These are phyloP conservation scores for Emergomyces pasteurianus DNA, from an alignment of 2,329 filamentous ascomycete genomes.

Conservation along the genomic window DNA sequence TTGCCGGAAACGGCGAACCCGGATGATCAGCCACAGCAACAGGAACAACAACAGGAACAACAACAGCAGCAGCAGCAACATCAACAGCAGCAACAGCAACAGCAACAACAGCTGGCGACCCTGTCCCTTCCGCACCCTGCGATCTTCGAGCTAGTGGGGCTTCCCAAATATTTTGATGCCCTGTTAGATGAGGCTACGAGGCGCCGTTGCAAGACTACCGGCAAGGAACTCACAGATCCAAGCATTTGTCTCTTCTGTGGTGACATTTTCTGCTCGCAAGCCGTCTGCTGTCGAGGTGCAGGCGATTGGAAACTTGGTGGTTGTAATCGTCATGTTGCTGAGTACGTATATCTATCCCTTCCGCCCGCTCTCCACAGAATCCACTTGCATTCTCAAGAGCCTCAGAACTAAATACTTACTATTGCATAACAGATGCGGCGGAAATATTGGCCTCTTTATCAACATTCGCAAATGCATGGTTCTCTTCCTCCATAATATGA, in stretches of 20 bases:
- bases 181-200: constrained; percentile 86
- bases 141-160: constrained; percentile 85
- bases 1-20: constrained; percentile 15
- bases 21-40: not conserved
- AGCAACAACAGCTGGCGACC: constrained; percentile 15
- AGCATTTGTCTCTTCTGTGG: constrained; percentile 90
- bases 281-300: constrained; percentile 68
- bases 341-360: constrained; percentile 42
- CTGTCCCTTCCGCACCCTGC: constrained; percentile 63
- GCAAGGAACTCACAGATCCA: constrained; percentile 82
- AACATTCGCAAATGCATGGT: constrained; percentile 94
- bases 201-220: constrained; percentile 72
- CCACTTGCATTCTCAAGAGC: not conserved
- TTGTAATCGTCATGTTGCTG: constrained; percentile 78
- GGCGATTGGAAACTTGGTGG: constrained; percentile 56
- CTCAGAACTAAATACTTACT: not conserved
- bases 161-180: constrained; percentile 84
- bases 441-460: constrained; percentile 84
- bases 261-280: constrained; percentile 92
- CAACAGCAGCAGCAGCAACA: constrained; percentile 5
- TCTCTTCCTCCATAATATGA: constrained; percentile 69
- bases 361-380: not conserved
- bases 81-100: not conserved
- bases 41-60: not conserved
- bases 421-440: constrained; percentile 55